Evolutionary conservation across 441 rosid genomes (phyloP).

Genomic region (Metrosideros polymorpha): DNA sequence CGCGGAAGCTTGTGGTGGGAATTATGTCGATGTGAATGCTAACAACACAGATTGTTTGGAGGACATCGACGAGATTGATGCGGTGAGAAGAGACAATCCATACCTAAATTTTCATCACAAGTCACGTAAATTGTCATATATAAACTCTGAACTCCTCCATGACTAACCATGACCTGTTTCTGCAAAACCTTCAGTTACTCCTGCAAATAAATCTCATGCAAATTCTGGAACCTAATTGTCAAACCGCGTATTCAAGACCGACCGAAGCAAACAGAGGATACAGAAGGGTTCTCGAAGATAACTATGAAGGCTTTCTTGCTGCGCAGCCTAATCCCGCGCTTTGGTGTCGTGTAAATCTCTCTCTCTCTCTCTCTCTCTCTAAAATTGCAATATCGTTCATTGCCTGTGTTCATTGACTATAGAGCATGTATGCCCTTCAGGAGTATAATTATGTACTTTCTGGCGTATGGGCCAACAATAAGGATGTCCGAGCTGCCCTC

Average conservation of each 20-base stretch:
- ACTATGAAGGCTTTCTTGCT: background rate
- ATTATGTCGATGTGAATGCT: constrained; percentile 1
- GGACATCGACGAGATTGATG: background rate
- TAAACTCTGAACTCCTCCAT: rapidly evolving
- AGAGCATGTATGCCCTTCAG: background rate
- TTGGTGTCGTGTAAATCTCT: constrained; percentile 8
- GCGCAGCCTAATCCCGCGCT: background rate
- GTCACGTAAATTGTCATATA: background rate
- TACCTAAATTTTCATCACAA: background rate
- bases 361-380: background rate
- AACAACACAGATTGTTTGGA: constrained; percentile 3
- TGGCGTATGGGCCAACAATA: constrained; percentile 14
- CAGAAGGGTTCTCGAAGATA: constrained; percentile 5
- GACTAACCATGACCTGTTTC: background rate
- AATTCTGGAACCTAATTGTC: constrained; percentile 11
- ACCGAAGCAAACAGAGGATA: background rate
- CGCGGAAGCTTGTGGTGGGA: background rate
- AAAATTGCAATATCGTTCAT: background rate
- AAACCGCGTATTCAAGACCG: constrained; percentile 2
- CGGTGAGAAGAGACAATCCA: background rate
- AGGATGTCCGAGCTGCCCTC: constrained; percentile 11
- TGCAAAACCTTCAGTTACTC: constrained; percentile 7
- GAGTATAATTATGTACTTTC: constrained; percentile 20
- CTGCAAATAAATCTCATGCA: constrained; percentile 12
- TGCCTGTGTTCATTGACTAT: background rate